Base-by-base conservation (phyloP, 176 grass and related monocot genomes). In the Areca catechu region DNA sequence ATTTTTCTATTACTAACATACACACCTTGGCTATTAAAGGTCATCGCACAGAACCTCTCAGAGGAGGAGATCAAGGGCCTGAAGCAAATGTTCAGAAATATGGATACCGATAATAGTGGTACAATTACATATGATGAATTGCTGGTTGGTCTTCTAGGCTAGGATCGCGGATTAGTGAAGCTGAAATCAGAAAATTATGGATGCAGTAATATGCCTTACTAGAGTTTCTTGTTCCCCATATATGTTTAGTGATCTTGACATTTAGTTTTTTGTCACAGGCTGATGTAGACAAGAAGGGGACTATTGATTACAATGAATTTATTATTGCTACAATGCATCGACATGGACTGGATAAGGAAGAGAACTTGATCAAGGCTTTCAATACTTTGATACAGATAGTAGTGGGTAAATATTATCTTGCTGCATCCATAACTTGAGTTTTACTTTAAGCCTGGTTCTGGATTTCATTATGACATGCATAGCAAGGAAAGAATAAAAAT, bases 61-160 rank as follows among this genome's bases (percentile, higher is more conserved):
- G 15, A 54, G 1, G 85, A 89, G 60, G 85, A 89, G 61, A 82
- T 77, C 58, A 87, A 77, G 53, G 89, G 85, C 54, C 49, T 85
- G 75, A 79, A 71, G 66, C 79, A 89, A 56, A 89, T 80, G 85
- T 95, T 95, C 70, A 83, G 85, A 27, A 95, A 95, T 69, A 89
- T 86, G 79, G 85, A 89, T 71, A 95, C 76, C 23, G 89, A 89
- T 68, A 79, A 56, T 22, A 95, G 89, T 54, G 89, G 89, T 25
- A 86, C 85, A 48, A 95, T 85, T 71, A 80, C 72, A 15, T 67
- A 85, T 49, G 73, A 89, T 62, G 85, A 95, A 83, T 83, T 86
- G 4, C 77, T 80, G 57, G 65, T 49, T 58, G 89, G 89, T 48
- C 50, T 89, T 76, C 51, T 5, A 82, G 75, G 27, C 57, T 89